phyloP scores from a whole-genome alignment of 495 filamentous ascomycete species.

The Neurospora cerealis region DNA sequence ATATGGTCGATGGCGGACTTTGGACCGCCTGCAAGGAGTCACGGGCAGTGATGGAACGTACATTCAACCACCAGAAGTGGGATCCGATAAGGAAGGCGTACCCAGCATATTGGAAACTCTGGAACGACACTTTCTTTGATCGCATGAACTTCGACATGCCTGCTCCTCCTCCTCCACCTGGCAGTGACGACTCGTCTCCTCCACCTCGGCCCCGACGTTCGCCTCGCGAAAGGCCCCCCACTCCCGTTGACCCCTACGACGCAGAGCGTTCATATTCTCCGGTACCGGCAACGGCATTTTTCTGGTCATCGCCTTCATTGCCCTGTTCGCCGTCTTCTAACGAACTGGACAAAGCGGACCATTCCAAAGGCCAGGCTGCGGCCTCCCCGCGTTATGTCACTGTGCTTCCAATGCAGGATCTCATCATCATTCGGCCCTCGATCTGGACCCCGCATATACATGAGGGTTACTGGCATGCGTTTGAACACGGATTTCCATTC shows the following conservation, averaged over 20 bases:
- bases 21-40: constrained; percentile 1
- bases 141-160: too few species aligned
- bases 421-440: background rate
- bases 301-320: background rate
- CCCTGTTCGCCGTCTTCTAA: background rate
- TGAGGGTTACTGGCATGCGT: background rate
- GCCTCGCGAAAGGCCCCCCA: background rate
- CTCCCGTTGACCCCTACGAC: background rate
- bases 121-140: background rate
- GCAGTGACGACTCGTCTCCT: background rate
- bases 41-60: background rate
- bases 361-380: background rate
- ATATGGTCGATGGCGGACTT: background rate
- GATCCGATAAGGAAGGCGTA: background rate
- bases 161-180: background rate
- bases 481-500: background rate
- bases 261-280: background rate
- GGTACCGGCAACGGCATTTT: background rate
- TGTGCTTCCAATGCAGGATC: background rate
- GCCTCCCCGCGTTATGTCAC: background rate
- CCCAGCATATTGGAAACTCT: background rate
- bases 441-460: background rate
- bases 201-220: background rate
- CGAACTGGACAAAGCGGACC: background rate
- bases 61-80: background rate